Conservation (phyloP, 768 basidiomycete species). For the Rubroboletus pulcherrimus region DNA sequence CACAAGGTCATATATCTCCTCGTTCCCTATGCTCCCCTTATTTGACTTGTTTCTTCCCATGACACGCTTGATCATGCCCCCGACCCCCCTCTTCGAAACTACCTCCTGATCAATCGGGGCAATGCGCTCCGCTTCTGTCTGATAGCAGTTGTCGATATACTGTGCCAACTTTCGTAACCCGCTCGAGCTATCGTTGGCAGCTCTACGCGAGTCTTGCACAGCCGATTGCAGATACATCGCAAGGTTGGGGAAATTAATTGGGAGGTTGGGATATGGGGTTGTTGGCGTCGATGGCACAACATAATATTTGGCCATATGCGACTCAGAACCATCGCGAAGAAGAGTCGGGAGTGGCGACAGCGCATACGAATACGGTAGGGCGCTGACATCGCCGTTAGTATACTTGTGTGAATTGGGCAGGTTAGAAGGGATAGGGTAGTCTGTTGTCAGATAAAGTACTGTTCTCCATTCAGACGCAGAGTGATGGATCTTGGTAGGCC, state of each 20-base stretch:
- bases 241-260: slow-evolving; percentile 71
- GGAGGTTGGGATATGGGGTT: slow-evolving; percentile 66
- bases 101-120: slow-evolving; percentile 33
- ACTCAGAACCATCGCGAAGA: slow-evolving; percentile 62
- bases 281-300: slow-evolving; percentile 59
- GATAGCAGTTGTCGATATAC: slow-evolving; percentile 66
- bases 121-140: slow-evolving; percentile 33
- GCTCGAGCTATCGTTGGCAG: slow-evolving; percentile 54
- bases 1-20: slow-evolving; percentile 77
- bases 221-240: slow-evolving; percentile 73
- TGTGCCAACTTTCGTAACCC: slow-evolving; percentile 67
- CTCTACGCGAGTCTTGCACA: slow-evolving; percentile 63
- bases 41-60: slow-evolving; percentile 49
- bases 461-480: slow-evolving; percentile 64
- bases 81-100: slow-evolving; percentile 40
- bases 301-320: slow-evolving; percentile 62
- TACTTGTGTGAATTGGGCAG: slow-evolving; percentile 45
- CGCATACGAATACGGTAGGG: slow-evolving; percentile 70
- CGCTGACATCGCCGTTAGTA: slow-evolving; percentile 54
- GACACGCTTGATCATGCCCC: slow-evolving; percentile 57
- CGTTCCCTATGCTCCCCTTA: slow-evolving; percentile 56
- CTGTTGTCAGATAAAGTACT: slow-evolving; percentile 74
- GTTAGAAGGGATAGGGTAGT: slow-evolving; percentile 54
- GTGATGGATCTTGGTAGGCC: slow-evolving; percentile 49
- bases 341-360: slow-evolving; percentile 57